Evolutionary conservation across 208 protist species (phyloP), one percentile per base, ranked within the genome.

Genomic region (Leishmania arabica): DNA sequence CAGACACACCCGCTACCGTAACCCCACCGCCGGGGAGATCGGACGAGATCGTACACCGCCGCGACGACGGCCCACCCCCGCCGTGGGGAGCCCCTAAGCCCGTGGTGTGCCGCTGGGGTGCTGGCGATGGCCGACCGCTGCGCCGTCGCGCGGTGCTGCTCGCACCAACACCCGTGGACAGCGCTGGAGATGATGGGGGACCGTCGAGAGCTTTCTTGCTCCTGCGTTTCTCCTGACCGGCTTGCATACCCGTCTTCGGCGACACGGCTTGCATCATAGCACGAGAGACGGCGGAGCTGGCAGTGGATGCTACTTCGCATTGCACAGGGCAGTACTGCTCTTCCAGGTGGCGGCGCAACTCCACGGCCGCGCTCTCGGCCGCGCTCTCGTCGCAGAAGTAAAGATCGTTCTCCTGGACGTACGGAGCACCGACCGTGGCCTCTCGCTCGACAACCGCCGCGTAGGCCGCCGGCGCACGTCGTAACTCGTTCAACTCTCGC

Each of bases 401-500:
- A 56, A 79, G 49, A 37, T 93, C 91, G 34, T 90, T 90, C 24
- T 78, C 81, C 27, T 73, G 84, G 54, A 97, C 90, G 66, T 88
- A 97, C 19, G 94, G 94, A 31, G 86, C 92, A 34, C 89, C 89
- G 4, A 97, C 49, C 9, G 87, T 90, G 31, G 90, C 94, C 77
- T 95, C 88, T 21, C 60, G 51, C 84, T 93, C 88, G 8, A 97
- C 75, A 4, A 95, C 19, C 17, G 71, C 78, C 34, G 94, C 86
- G 81, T 95, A 97, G 5, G 60, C 86, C 0, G 80, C 82, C n/a
- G 94, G 94, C 42, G 92, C 87, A 11, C 85, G 49, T 0, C 94
- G 91, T 65, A 96, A 69, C 37, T 78, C 78, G 79, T 97, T 97
- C 53, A 97, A 80, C 85, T 97, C 94, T 27, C 71, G 70, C 69